Evolutionary conservation across 2,329 filamentous ascomycete species (phyloP), one percentile per base, ranked within the genome.

Genomic region (Sporothrix brunneoviolacea): DNA sequence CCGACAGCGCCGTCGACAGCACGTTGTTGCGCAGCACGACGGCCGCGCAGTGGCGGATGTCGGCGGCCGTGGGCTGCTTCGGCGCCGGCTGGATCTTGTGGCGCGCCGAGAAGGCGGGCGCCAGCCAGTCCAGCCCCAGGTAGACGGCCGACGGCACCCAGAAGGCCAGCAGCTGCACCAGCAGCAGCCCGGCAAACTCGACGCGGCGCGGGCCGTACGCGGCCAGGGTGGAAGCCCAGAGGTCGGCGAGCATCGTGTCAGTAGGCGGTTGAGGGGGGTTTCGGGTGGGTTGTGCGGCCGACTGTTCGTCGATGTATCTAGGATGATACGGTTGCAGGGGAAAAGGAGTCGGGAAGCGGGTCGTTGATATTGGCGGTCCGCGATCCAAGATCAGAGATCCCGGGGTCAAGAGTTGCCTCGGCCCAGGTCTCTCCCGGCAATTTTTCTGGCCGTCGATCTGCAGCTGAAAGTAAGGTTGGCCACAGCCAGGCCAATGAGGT

Each of bases 21-120:
- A 68, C 37, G 49, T 77, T 74, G 62, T 79, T 79, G 48, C 68
- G 68, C 3, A 70, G 52, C 4, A 76, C 71, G 15, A 79, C 61
- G 28, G 50, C 15, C 33, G 69, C 57, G 50, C 75, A 76, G 55
- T 70, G 65, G 2, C 59, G 35, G 21, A 77, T 66, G n/a, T 79
- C 72, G 3, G 58, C 55, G 1, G 59, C 36, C 2, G 68, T 72
- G 1, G 76, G 75, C 56, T 77, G 75, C 44, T 71, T 73, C 1
- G 70, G 69, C 0, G 70, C 66, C 0, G 74, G 73, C 54, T 80
- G 77, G 51, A 79, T 71, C 59, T 79, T 80, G 65, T 80, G 76
- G 4, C 65, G 66, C 8, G 64, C 64, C 0, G 75, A 73, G 56
- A 77, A 79, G 8, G 58, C 40, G 0, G 77, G 76, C n/a, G 68